Percentiles rank a stretch among this genome's conserved stretches.
Conservation (phyloP, 2,329 filamentous ascomycete species). For the Dactylellina drechsleri region DNA sequence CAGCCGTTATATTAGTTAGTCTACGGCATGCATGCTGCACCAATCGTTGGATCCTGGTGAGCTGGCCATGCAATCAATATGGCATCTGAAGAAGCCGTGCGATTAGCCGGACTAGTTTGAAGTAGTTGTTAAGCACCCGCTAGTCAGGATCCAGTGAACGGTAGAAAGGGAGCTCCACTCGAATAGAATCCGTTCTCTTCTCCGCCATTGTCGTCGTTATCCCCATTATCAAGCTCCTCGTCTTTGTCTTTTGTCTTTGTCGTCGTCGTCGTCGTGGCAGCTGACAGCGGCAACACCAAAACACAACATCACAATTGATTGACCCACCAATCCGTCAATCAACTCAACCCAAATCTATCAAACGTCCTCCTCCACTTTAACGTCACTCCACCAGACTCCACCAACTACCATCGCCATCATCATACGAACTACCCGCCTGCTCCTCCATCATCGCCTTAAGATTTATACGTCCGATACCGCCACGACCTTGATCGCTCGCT, state of each 20-base stretch:
- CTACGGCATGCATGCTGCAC: conserved; percentile 15
- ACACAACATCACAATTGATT: no score
- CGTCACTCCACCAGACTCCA: background rate
- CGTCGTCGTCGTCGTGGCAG: background rate
- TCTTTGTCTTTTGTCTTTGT: background rate
- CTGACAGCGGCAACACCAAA: conserved; percentile 10
- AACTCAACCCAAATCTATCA: no score
- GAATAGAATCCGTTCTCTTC: background rate
- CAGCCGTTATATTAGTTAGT: no score
- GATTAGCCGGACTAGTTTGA: conserved; percentile 7
- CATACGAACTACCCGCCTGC: background rate
- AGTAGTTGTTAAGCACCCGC: no score
- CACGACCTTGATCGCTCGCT: background rate
- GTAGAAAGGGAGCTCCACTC: background rate
- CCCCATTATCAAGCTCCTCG: background rate
- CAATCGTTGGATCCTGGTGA: conserved; percentile 28
- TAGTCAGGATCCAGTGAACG: conserved; percentile 10
- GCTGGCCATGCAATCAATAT: conserved; percentile 6
- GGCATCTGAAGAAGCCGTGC: conserved; percentile 6
- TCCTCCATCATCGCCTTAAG: background rate
- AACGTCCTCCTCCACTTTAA: background rate
- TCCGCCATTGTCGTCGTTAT: no score
- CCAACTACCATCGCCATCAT: background rate
- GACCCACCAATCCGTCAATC: no score
- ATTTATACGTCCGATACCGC: background rate